phyloP scores from a whole-genome alignment of 1,284 basidiomycete genomes.

The Ganoderma multipileum region DNA sequence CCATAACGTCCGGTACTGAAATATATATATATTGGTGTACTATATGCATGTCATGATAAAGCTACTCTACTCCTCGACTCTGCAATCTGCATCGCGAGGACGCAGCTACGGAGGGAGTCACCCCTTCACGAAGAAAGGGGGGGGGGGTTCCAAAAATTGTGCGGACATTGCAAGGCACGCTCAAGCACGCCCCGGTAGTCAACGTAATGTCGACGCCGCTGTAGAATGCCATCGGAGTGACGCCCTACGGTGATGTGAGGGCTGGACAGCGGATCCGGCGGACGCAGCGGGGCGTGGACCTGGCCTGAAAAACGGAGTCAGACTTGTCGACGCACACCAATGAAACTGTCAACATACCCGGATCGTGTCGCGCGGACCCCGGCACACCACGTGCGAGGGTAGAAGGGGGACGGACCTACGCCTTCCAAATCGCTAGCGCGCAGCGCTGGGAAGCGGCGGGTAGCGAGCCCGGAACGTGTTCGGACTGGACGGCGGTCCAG shows the following conservation, averaged over 20 bases:
- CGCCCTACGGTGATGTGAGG: conserved; percentile 8
- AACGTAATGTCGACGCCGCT: conserved; percentile 22
- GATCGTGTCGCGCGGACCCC: background rate
- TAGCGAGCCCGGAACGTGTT: background rate
- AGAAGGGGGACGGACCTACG: conserved; percentile 8
- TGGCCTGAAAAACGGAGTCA: background rate
- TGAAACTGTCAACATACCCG: background rate
- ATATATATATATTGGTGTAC: background rate
- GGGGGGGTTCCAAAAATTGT: conserved; percentile 39
- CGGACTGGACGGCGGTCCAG: background rate
- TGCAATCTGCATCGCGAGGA: conserved; percentile 24
- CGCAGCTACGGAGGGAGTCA: conserved; percentile 20
- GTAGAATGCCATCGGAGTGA: conserved; percentile 4
- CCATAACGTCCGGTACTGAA: background rate
- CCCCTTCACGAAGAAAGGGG: conserved; percentile 41
- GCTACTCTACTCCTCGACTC: conserved; percentile 3
- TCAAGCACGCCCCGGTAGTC: conserved; percentile 14
- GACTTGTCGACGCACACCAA: background rate
- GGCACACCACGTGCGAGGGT: background rate
- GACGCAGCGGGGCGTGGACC: conserved; percentile 1
- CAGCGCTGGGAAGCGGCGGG: background rate
- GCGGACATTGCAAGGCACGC: conserved; percentile 26
- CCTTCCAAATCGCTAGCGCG: conserved; percentile 7
- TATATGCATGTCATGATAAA: background rate
- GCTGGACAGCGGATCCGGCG: conserved; percentile 3